Percentiles rank a stretch among this genome's conserved stretches.
phyloP scores from a whole-genome alignment of 2,329 filamentous ascomycete genomes.

The Pyrenochaeta sp. region DNA sequence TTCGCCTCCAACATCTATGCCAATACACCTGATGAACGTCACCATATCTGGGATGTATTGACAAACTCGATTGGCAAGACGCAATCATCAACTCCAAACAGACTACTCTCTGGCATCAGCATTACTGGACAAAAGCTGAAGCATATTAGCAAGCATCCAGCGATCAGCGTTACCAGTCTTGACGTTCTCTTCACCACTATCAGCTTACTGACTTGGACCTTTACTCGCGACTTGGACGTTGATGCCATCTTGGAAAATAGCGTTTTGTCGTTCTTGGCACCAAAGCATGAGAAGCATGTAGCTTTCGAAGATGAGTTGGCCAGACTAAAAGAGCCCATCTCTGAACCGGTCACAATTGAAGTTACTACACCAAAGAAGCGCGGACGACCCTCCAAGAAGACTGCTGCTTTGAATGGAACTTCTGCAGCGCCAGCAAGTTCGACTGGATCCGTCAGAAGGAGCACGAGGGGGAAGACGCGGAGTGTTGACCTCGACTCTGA shows the following conservation, averaged over 20 bases:
- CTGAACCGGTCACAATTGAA: constrained; percentile 17
- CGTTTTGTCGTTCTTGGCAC: constrained; percentile 37
- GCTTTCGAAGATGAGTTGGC: constrained; percentile 22
- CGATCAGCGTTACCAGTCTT: constrained; percentile 64
- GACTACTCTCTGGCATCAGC: constrained; percentile 35
- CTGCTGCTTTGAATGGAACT: constrained; percentile 18
- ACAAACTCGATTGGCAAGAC: constrained; percentile 56
- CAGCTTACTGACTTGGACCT: constrained; percentile 67
- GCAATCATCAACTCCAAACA: constrained; percentile 46
- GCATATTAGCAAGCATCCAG: constrained; percentile 65
- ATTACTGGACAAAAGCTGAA: constrained; percentile 53
- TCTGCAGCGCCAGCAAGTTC: constrained; percentile 15
- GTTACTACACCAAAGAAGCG: constrained; percentile 33
- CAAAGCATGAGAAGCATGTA: constrained; percentile 40
- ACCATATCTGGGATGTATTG: constrained; percentile 45
- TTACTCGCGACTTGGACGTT: constrained; percentile 61
- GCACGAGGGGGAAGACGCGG: constrained; percentile 23
- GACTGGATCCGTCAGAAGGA: constrained; percentile 25
- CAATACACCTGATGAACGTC: constrained; percentile 59
- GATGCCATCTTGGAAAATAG: constrained; percentile 58
- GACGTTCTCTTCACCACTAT: constrained; percentile 66
- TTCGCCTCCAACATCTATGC: constrained; percentile 55
- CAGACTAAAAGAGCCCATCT: constrained; percentile 12
- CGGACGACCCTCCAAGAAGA: constrained; percentile 39
- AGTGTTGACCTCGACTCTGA: constrained; percentile 30